Evolutionary conservation across 2,329 filamentous ascomycete genomes (phyloP), one percentile per base, ranked within the genome.

Genomic region (Epichloe baconii): DNA sequence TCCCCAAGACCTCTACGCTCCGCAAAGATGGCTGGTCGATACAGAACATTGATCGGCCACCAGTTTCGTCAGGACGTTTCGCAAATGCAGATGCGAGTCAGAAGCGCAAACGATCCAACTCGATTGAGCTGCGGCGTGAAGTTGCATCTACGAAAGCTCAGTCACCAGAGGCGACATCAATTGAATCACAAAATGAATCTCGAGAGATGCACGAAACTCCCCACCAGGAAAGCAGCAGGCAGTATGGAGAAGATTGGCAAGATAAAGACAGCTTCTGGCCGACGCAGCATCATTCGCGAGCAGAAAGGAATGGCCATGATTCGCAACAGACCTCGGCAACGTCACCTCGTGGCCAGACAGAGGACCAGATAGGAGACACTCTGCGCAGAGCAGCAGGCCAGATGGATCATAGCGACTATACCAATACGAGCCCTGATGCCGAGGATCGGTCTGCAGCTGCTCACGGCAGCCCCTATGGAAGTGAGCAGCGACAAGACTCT

Each of bases 101-200:
- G 58, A 85, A 83, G 66, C 79, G 81, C 60, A 91, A 88, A 66
- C 78, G 86, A 54, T 88, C 86, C 6, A 69, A 73, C 44, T 86
- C 84, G 5, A 65, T 71, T 38, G 82, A 82, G 51, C 64, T 63
- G 6, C 63, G 67, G 50, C 67, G 68, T 56, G 71, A 74, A 21
- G 55, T 53, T 31, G 53, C 58, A 15, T 53, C 58, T 6, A 52
- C 57, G 7, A 63, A 67, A 42, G 64, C 68, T 53, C 61, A 60
- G 5, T 66, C 67, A 14, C 66, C 66, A 31, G 68, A 69, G 48
- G 59, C 58, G 23, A 58, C 62, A 14, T 56, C 61, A 14, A 57
- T 57, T n/a, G 58, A 61, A 26, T 54, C 62, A 19, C 62, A 66
- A n/a, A 49, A 57, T 38, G 70, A 71, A 48, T 60, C 66, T 47